Evolutionary conservation across 108 stramenopile species (phyloP).

Genomic region (Aurantiochytrium sp.): DNA sequence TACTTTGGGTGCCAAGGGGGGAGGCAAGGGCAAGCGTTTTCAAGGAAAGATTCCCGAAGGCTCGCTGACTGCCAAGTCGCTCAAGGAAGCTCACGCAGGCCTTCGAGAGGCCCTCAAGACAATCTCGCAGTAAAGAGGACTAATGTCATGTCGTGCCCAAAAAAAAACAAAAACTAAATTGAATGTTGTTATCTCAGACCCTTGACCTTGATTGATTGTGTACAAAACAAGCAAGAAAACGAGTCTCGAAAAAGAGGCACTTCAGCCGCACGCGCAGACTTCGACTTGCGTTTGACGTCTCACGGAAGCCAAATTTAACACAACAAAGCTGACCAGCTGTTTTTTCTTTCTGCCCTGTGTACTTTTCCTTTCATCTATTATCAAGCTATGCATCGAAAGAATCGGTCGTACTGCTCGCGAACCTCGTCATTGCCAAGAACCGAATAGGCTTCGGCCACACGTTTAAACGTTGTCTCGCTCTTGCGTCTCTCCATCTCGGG

Average conservation of each 20-base stretch:
- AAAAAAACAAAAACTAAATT: too few relatives aligned
- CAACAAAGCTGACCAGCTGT: too few relatives aligned
- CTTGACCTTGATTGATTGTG: too few relatives aligned
- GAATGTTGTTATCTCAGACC: too few relatives aligned
- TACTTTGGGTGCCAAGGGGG: neutral
- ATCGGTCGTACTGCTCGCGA: neutral
- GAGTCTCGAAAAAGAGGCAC: too few relatives aligned
- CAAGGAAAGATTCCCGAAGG: neutral
- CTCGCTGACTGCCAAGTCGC: neutral
- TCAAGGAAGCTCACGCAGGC: neutral
- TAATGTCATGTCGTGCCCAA: neutral
- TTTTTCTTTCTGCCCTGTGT: too few relatives aligned
- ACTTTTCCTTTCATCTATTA: neutral
- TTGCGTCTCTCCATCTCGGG: neutral
- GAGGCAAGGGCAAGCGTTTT: neutral
- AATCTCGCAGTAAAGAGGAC: neutral
- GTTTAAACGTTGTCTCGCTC: neutral
- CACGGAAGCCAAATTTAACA: too few relatives aligned
- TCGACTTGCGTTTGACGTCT: too few relatives aligned
- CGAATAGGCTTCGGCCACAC: neutral
- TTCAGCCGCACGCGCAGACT: too few relatives aligned
- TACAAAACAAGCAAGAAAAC: too few relatives aligned
- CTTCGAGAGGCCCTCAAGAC: neutral
- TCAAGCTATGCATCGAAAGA: neutral
- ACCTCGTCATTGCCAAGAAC: neutral